Evolutionary conservation across 148 eudicot species (phyloP), one percentile per base, ranked within the genome.

Genomic region (Simmondsia chinensis): DNA sequence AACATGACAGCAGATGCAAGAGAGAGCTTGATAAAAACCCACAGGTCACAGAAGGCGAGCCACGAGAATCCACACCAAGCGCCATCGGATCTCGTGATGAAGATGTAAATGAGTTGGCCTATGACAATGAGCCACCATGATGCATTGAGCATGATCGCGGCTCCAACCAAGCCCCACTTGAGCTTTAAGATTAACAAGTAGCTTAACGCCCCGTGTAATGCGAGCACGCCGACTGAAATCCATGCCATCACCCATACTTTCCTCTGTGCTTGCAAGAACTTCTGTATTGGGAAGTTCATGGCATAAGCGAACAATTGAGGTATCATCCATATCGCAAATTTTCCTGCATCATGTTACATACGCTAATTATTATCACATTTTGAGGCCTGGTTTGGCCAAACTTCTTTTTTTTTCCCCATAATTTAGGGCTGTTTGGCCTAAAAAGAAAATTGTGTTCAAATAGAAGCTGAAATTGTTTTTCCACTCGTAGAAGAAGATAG

Each of bases 111-210:
- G 9, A 80, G 48, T 40, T 84, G 88, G 10, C 56, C 36, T 9
- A 80, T 33, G 1, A 84, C 79, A 3, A 84, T 61, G 25, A 84
- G 74, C 94, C 94, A 84, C 88, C 84, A 80, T 0, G 94, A 84
- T 4, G 41, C 22, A 21, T 84, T 84, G 7, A 84, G 78, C 56
- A 61, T 56, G 26, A 80, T 30, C 0, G 94, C 94, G 1, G 88
- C 94, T 28, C 94, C 94, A 8, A 46, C 65, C 36, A 84, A 47
- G 25, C 94, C 94, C 79, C 82, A 84, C 0, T 58, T 75, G 16
- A 71, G 63, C 40, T 70, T 66, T 10, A 84, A 53, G 48, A 84
- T 84, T 10, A 80, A 46, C 16, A 84, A 23, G 79, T 79, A 84
- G 65, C 94, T 80, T n/a, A 80, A 59, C 0, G 48, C 20, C 14